These are phyloP conservation scores for Umbelopsis vinacea DNA, from an alignment of 192 early-diverging fungal species.

Conservation along the genomic window DNA sequence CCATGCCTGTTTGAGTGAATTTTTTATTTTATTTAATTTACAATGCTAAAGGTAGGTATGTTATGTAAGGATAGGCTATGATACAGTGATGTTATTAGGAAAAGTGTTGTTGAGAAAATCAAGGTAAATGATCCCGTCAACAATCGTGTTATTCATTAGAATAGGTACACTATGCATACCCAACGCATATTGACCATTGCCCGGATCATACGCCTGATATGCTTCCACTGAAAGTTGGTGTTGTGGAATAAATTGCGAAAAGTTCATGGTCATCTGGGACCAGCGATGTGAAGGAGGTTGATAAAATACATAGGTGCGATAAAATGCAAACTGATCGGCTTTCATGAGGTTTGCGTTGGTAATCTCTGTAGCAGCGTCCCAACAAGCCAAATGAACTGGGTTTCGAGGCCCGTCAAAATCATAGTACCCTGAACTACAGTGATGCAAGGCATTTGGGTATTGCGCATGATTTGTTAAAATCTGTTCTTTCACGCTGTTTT, in stretches of 20 bases:
- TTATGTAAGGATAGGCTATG: neutral
- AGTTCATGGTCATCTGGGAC: neutral
- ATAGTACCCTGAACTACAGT: conserved; percentile 3
- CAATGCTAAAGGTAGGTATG: too few species aligned
- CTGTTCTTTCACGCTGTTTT: neutral
- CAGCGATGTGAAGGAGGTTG: neutral
- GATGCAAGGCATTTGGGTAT: conserved; percentile 9
- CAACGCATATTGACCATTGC: neutral
- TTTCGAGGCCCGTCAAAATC: conserved; percentile 13
- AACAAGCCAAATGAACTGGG: neutral
- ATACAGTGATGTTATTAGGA: too few species aligned
- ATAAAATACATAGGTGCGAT: conserved; percentile 11
- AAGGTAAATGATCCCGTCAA: neutral
- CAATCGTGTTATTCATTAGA: neutral
- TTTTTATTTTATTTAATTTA: neutral
- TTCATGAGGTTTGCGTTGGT: neutral
- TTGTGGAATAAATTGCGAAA: neutral
- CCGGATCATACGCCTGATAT: conserved; percentile 1
- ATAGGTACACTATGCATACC: conserved; percentile 11
- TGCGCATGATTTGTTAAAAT: conserved; percentile 1
- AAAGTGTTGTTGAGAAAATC: conserved; percentile 6
- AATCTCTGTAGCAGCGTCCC: conserved; percentile 5
- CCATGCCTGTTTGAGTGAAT: too few species aligned
- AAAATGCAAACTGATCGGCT: neutral
- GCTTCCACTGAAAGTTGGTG: neutral